A percentile compares a stretch with the other conserved stretches of the same genome.
phyloP scores from a whole-genome alignment of 1,139 yeast genomes.

The Yamadazyma spencermartinsiae region DNA sequence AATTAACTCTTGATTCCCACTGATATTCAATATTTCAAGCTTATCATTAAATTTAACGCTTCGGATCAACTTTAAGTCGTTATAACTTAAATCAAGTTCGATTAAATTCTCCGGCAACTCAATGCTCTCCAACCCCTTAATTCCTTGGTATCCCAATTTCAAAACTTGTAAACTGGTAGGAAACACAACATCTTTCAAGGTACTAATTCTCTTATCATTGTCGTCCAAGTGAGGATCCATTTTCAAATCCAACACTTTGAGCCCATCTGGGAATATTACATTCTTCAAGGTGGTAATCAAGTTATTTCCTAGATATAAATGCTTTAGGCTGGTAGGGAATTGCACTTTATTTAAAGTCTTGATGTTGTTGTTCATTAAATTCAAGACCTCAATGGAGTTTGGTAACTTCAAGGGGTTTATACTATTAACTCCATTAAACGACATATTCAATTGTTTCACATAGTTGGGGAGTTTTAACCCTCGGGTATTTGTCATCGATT shows the following conservation, averaged over 20 bases:
- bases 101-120: slow-evolving; percentile 40
- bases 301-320: slow-evolving; percentile 45
- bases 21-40: slow-evolving; percentile 37
- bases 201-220: slow-evolving; percentile 43
- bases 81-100: slow-evolving; percentile 38
- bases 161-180: slow-evolving; percentile 39
- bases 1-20: slow-evolving; percentile 45
- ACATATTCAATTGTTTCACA: slow-evolving; percentile 33
- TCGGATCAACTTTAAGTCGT: slow-evolving; percentile 40
- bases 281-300: slow-evolving; percentile 46
- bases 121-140: slow-evolving; percentile 38
- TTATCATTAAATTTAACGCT: slow-evolving; percentile 39
- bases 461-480: slow-evolving; percentile 43
- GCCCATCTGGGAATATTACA: slow-evolving; percentile 39
- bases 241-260: slow-evolving; percentile 43
- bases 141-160: slow-evolving; percentile 43
- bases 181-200: slow-evolving; percentile 43
- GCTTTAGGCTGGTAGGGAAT: slow-evolving; percentile 37
- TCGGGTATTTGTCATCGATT: slow-evolving; percentile 48
- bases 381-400: slow-evolving; percentile 37
- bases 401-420: slow-evolving; percentile 49
- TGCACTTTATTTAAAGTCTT: slow-evolving; percentile 47
- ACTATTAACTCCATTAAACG: slow-evolving; percentile 47
- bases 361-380: slow-evolving; percentile 43
- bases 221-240: slow-evolving; percentile 46